phyloP scores from a whole-genome alignment of 495 filamentous ascomycete species.

The Daldinia caldariorum region DNA sequence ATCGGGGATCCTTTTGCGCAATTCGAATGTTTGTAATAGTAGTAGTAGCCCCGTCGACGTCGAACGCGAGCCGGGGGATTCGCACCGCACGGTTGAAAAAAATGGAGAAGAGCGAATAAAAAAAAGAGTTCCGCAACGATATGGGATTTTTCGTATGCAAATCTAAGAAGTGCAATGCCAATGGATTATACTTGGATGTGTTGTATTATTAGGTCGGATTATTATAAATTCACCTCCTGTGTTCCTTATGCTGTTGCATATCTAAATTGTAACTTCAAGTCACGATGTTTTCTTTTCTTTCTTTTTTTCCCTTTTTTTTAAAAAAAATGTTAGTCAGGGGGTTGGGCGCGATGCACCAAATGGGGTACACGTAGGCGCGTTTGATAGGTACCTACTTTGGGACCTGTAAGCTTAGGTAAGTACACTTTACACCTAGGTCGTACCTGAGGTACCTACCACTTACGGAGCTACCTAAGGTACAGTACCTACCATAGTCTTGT shows the following conservation, averaged over 20 bases:
- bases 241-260: background rate
- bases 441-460: background rate
- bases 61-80: conserved; percentile 8
- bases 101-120: conserved; percentile 4
- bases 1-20: background rate
- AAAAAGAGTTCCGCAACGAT: conserved; percentile 19
- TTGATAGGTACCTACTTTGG: conserved; percentile 31
- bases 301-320: conserved; percentile 7
- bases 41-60: background rate
- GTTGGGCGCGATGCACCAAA: conserved; percentile 35
- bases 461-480: conserved; percentile 8
- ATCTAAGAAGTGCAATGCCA: conserved; percentile 28
- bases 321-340: conserved; percentile 33
- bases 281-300: conserved; percentile 31
- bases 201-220: conserved; percentile 21
- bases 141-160: conserved; percentile 22
- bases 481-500: no score
- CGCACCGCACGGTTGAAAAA: conserved; percentile 21
- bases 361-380: conserved; percentile 32
- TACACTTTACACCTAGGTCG: conserved; percentile 15
- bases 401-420: conserved; percentile 14
- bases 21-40: background rate
- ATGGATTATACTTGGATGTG: conserved; percentile 36
- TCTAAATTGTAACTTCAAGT: conserved; percentile 6
- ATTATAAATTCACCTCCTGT: conserved; percentile 24